Conservation (phyloP, 1,284 basidiomycete genomes). For the Rhodotorula sp. region DNA sequence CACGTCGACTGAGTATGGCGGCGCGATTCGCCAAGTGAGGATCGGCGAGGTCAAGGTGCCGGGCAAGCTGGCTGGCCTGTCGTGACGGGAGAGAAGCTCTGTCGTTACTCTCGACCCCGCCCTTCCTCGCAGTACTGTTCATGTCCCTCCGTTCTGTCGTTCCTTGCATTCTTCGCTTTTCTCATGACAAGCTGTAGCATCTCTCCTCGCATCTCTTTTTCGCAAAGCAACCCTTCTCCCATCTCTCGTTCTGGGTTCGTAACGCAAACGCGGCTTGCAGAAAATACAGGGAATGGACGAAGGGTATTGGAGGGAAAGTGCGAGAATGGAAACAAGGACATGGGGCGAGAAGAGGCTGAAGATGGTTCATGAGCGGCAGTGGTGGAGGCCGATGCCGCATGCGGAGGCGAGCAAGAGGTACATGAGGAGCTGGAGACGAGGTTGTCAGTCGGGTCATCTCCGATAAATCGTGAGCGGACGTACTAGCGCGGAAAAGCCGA, state of each 20-base stretch:
- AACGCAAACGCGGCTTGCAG: too few relatives aligned
- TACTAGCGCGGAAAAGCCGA: slow-evolving; percentile 18
- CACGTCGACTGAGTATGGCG: slow-evolving; percentile 33
- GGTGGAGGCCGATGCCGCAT: slow-evolving; percentile 67
- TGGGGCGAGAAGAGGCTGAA: background rate
- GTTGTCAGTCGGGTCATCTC: background rate
- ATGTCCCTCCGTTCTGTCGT: background rate
- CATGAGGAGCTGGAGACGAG: slow-evolving; percentile 59
- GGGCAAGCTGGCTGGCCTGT: slow-evolving; percentile 37
- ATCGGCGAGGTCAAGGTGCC: slow-evolving; percentile 25
- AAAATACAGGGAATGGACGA: background rate
- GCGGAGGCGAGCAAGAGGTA: slow-evolving; percentile 81
- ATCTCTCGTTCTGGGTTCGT: too few relatives aligned
- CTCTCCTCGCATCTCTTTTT: background rate
- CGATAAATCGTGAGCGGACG: background rate
- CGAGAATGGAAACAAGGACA: background rate
- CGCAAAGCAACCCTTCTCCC: background rate
- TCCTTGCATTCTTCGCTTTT: background rate
- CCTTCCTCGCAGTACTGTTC: background rate
- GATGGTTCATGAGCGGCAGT: background rate
- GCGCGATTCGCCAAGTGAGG: slow-evolving; percentile 24
- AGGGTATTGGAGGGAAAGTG: background rate
- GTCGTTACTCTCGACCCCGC: background rate
- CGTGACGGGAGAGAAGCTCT: background rate
- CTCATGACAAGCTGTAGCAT: background rate